These are phyloP conservation scores for Candida verbasci DNA, from an alignment of 805 yeast genomes.

Conservation along the genomic window DNA sequence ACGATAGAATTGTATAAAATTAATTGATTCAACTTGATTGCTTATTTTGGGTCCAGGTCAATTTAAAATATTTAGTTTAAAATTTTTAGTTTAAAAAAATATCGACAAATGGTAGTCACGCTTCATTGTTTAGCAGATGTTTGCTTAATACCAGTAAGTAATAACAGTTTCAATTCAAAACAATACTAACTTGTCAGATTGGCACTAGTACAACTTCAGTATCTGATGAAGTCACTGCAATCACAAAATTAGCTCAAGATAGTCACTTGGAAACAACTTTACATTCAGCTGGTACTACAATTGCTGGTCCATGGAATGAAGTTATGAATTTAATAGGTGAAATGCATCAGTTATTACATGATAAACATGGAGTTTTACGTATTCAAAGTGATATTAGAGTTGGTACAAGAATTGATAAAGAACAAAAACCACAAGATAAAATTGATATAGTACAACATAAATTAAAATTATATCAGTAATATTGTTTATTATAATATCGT, in stretches of 20 bases:
- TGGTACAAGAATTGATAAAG: constrained; percentile 78
- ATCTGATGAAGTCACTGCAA: constrained; percentile 71
- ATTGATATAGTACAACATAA: constrained; percentile 60
- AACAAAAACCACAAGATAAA: constrained; percentile 69
- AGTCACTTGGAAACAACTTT: constrained; percentile 63
- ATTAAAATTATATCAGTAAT: constrained; percentile 11
- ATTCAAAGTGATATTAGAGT: constrained; percentile 84
- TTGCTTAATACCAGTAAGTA: constrained; percentile 62
- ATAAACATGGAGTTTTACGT: constrained; percentile 62
- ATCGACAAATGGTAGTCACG: constrained; percentile 30
- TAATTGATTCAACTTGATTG: too few relatives aligned
- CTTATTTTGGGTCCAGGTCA: too few relatives aligned
- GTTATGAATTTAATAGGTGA: constrained; percentile 77
- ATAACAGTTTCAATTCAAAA: constrained; percentile 26
- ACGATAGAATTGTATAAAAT: too few relatives aligned
- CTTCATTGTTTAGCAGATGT: constrained; percentile 79
- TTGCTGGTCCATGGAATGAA: constrained; percentile 90
- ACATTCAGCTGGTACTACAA: constrained; percentile 91
- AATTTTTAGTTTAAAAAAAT: too few relatives aligned
- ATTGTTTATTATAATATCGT: constrained; percentile 5
- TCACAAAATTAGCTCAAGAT: constrained; percentile 58
- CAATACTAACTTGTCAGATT: constrained; percentile 32
- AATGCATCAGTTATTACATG: constrained; percentile 68
- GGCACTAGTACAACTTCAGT: constrained; percentile 79
- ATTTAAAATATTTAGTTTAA: too few relatives aligned